Evolutionary conservation across 345 rosid genomes (phyloP).

Genomic region (Melaleuca alternifolia): DNA sequence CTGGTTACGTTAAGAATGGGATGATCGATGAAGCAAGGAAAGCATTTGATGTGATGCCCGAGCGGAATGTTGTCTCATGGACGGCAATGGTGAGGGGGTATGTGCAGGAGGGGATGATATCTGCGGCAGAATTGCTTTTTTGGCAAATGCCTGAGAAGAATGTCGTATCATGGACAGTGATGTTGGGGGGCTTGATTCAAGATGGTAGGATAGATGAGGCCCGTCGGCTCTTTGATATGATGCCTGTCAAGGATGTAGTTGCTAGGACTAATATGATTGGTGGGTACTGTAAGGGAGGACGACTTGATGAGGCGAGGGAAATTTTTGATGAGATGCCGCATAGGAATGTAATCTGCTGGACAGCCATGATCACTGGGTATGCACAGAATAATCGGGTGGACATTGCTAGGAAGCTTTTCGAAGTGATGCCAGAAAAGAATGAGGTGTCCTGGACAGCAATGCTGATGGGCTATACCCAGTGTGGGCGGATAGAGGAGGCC

Average conservation of each 20-base stretch:
- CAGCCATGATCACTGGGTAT: conserved; percentile 64
- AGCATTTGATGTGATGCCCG: conserved; percentile 59
- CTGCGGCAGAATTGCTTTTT: conserved; percentile 52
- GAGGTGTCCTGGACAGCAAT: conserved; percentile 80
- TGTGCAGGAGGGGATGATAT: conserved; percentile 43
- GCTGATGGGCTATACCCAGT: conserved; percentile 61
- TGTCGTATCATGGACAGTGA: conserved; percentile 78
- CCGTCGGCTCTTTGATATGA: conserved; percentile 36
- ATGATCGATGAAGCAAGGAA: conserved; percentile 45
- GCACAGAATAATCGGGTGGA: conserved; percentile 52
- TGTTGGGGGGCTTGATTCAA: conserved; percentile 61
- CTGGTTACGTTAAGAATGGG: conserved; percentile 55
- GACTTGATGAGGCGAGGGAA: conserved; percentile 48
- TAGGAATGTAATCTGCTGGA: conserved; percentile 75
- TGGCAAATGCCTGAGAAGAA: conserved; percentile 72
- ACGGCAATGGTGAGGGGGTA: conserved; percentile 68
- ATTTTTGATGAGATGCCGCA: conserved; percentile 64
- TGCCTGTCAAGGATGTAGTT: conserved; percentile 69
- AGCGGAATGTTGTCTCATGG: conserved; percentile 64
- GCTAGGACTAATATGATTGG: conserved; percentile 74
- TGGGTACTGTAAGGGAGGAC: conserved; percentile 58
- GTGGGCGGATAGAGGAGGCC: conserved; percentile 62
- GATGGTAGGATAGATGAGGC: conserved; percentile 57
- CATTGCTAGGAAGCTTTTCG: conserved; percentile 76
- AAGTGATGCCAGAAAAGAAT: conserved; percentile 74